Base-by-base conservation (phyloP, 148 eudicot species). In the Nepenthes mirabilis region DNA sequence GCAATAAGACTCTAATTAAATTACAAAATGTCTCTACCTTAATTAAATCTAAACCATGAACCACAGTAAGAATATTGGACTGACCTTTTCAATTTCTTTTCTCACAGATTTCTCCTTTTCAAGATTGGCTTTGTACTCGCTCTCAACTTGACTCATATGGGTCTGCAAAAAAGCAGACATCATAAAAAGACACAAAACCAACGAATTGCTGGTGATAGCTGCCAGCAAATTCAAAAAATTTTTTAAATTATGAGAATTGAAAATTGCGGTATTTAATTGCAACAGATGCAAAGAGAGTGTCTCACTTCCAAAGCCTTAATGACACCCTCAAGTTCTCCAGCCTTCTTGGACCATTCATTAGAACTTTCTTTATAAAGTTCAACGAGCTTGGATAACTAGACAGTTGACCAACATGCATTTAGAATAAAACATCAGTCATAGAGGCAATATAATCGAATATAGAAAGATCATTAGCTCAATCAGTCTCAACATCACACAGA, bases 291-390 rank as follows among this genome's bases (percentile, higher is more conserved):
- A 33, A 52, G 36, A 60, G 37, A 11, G 13, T 8, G 36, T 63
- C 85, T 70, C 64, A 83, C 88, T 71, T 94, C 99, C 70, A 94
- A 71, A 52, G 99, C 99, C 79, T 85, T 89, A 51, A 94, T 84
- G 37, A 84, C 97, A 57, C 95, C 99, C 82, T 94, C 99, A 56
- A 94, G 94, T 58, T 86, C 99, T 67, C 95, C 90, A 14, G 99
- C 86, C 81, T 94, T 94, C 66, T 77, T 90, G 61, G 97, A 89
- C 95, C 95, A 94, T 72, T 94, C 97, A 56, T 86, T 86, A 36
- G 96, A 82, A 71, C 90, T 94, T 84, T 94, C 95, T 75, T 94
- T 94, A 57, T 94, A 94, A 36, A 94, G 74, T 40, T 89, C 93
- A 58, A 67, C 86, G 71, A 94, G 95, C 77, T 83, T 93, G 36